Conservation (phyloP, 1,284 basidiomycete species). For the Microbotryum lychnidis-dioicae region DNA sequence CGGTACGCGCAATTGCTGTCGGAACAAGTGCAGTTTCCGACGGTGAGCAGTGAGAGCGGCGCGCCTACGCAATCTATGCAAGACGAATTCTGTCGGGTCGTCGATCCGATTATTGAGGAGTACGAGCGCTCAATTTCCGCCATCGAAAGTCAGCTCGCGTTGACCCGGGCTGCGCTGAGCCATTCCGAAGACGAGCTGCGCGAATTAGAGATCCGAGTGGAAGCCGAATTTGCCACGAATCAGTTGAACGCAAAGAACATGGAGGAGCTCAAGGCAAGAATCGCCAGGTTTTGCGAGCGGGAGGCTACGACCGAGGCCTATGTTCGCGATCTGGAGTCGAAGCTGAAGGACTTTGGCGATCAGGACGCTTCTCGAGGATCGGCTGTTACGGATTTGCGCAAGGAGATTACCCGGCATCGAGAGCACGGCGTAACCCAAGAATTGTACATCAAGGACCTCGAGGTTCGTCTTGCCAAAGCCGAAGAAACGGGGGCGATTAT, state of each 20-base stretch:
- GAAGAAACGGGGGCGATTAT: constrained; percentile 66
- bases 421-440: constrained; percentile 63
- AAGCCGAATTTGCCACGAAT: constrained; percentile 54
- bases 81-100: constrained; percentile 81
- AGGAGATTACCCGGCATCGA: constrained; percentile 69
- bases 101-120: constrained; percentile 95
- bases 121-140: constrained; percentile 96
- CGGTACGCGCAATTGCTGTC: constrained; percentile 79
- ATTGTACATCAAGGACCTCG: constrained; percentile 82
- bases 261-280: constrained; percentile 68
- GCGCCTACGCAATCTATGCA: constrained; percentile 16
- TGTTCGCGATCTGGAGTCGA: constrained; percentile 82
- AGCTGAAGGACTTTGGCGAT: constrained; percentile 74
- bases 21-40: constrained; percentile 55
- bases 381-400: constrained; percentile 69
- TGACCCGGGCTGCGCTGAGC: constrained; percentile 77
- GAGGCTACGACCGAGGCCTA: constrained; percentile 90
- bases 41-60: constrained; percentile 25
- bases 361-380: constrained; percentile 63
- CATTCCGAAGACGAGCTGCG: constrained; percentile 85
- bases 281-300: constrained; percentile 74
- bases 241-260: constrained; percentile 71
- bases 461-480: constrained; percentile 65
- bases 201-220: constrained; percentile 74
- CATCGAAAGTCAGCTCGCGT: constrained; percentile 85